Conservation (phyloP, 2,329 filamentous ascomycete species). For the Cordyceps tenuipes region DNA sequence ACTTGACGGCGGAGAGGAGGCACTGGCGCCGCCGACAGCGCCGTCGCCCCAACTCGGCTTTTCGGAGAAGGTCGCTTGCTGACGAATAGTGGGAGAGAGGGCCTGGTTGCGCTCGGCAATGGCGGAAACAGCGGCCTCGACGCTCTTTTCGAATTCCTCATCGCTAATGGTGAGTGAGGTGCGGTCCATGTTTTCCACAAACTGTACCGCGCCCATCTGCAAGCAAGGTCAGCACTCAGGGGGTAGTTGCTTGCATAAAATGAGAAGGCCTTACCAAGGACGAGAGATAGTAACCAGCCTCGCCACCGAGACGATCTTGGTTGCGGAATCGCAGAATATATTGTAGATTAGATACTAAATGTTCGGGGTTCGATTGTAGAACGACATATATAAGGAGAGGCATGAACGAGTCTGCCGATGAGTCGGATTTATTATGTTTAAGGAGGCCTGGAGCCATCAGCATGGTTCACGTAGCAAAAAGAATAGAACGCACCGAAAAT, state of each 20-base stretch:
- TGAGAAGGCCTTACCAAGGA: conserved; percentile 57
- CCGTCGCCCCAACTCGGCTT: conserved; percentile 32
- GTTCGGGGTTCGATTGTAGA: conserved; percentile 86
- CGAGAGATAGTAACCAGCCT: conserved; percentile 95
- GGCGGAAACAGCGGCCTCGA: conserved; percentile 91
- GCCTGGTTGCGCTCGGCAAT: conserved; percentile 82
- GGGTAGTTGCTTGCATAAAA: background rate
- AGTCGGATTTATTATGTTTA: conserved; percentile 86
- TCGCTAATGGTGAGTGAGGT: conserved; percentile 90
- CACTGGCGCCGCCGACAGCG: conserved; percentile 27
- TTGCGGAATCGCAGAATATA: conserved; percentile 96
- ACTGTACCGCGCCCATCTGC: conserved; percentile 86
- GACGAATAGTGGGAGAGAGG: conserved; percentile 35
- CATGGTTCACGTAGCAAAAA: background rate
- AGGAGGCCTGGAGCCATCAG: conserved; percentile 55
- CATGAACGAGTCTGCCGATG: conserved; percentile 93
- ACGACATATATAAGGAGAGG: conserved; percentile 93
- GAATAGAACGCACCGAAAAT: conserved; percentile 67
- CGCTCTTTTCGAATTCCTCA: conserved; percentile 89
- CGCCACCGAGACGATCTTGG: conserved; percentile 93
- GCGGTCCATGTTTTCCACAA: conserved; percentile 92
- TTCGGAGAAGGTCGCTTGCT: conserved; percentile 35
- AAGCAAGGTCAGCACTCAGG: conserved; percentile 8
- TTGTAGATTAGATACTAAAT: conserved; percentile 94
- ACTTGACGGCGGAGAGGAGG: background rate